Percentiles rank a stretch among this genome's conserved stretches.
Conservation (phyloP, 805 yeast species). For the Lachancea mirantina region DNA sequence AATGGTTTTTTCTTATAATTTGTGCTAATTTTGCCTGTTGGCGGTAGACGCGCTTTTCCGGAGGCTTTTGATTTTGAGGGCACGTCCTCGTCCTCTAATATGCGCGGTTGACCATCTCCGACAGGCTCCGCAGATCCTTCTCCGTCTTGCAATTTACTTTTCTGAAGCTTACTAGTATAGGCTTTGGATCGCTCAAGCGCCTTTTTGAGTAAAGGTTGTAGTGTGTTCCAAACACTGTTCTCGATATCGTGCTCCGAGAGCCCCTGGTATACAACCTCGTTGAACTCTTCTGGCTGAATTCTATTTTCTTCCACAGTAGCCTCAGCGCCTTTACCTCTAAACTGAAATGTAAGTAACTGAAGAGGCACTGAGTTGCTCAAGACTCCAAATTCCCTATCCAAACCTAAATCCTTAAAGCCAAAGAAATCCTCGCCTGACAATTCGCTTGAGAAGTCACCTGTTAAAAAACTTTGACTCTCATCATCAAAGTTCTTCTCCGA, state of each 20-base stretch:
- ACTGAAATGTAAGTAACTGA: constrained; percentile 52
- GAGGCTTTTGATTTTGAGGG: constrained; percentile 67
- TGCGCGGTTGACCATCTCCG: constrained; percentile 35
- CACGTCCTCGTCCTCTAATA: constrained; percentile 78
- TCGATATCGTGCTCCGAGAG: constrained; percentile 45
- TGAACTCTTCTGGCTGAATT: constrained; percentile 58
- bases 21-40: constrained; percentile 75
- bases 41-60: constrained; percentile 75
- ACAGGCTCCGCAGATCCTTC: constrained; percentile 16
- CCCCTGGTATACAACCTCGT: constrained; percentile 45
- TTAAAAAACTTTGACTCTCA: constrained; percentile 85
- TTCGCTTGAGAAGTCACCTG: constrained; percentile 91
- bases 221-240: constrained; percentile 43
- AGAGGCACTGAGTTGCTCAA: constrained; percentile 82
- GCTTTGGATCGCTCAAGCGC: constrained; percentile 37
- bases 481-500: constrained; percentile 78
- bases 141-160: constrained; percentile 31
- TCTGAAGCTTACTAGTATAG: constrained; percentile 38
- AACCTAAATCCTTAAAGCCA: constrained; percentile 90
- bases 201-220: constrained; percentile 48
- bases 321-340: constrained; percentile 62
- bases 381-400: constrained; percentile 86
- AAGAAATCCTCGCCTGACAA: constrained; percentile 91
- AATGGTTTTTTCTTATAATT: constrained; percentile 62
- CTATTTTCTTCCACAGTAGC: constrained; percentile 46